Conservation (phyloP, 176 grass and related monocot genomes). For the Zoysia japonica region DNA sequence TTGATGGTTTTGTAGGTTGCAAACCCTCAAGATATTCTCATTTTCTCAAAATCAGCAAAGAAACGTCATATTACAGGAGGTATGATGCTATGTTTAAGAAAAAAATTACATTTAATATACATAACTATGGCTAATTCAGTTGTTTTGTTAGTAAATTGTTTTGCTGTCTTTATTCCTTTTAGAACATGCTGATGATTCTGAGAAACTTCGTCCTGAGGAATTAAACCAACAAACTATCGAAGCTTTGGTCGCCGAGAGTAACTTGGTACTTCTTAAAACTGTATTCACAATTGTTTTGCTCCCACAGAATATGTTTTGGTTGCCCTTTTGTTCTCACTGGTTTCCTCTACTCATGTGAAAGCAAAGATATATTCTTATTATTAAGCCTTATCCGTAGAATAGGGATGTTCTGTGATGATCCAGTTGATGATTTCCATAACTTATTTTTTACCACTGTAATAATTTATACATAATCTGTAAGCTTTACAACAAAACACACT, state of each 20-base stretch:
- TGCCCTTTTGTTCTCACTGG: conserved; percentile 23
- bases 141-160: conserved; percentile 23
- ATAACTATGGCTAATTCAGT: neutral
- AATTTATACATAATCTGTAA: neutral
- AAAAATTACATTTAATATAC: conserved; percentile 14
- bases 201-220: conserved; percentile 95
- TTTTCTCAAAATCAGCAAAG: conserved; percentile 91
- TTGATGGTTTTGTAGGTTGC: conserved; percentile 68
- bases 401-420: neutral
- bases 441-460: neutral
- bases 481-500: neutral
- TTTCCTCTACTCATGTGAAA: neutral
- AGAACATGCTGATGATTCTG: conserved; percentile 77
- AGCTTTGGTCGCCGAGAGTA: conserved; percentile 94
- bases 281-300: conserved; percentile 19
- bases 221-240: conserved; percentile 99
- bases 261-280: conserved; percentile 77
- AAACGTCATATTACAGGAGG: conserved; percentile 68
- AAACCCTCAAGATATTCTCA: conserved; percentile 97
- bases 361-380: neutral
- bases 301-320: conserved; percentile 9
- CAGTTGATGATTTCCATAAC: conserved; percentile 9
- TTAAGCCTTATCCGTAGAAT: neutral
- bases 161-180: conserved; percentile 44
- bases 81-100: conserved; percentile 44